These are phyloP conservation scores for Globisporangium mamillatum DNA, from an alignment of 352 stramenopile genomes.

Conservation along the genomic window DNA sequence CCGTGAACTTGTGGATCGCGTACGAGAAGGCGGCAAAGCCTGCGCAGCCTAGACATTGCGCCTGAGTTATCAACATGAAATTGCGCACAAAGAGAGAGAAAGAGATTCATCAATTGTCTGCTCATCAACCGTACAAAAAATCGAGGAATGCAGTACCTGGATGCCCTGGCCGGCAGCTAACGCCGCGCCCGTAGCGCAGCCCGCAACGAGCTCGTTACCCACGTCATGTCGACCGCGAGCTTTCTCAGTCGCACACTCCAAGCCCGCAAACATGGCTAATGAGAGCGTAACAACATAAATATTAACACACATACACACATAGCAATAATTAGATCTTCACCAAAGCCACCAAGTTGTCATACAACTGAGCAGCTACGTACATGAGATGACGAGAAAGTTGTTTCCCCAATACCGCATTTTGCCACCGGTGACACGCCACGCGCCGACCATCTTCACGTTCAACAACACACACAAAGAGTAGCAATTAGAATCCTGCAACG, in stretches of 20 bases:
- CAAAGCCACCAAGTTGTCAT: not conserved
- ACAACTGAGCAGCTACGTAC: conserved; percentile 22
- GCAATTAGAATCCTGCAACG: not conserved
- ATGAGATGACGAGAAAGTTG: conserved; percentile 86
- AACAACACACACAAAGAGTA: not conserved
- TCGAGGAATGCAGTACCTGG: conserved; percentile 25
- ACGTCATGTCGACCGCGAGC: conserved; percentile 93
- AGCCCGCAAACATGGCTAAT: conserved; percentile 94
- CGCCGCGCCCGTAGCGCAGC: conserved; percentile 94
- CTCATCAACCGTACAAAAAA: not conserved
- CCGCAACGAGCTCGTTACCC: conserved; percentile 91
- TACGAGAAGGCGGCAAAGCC: conserved; percentile 92
- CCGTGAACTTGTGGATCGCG: conserved; percentile 87
- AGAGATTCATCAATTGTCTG: no score
- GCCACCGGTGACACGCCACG: conserved; percentile 63
- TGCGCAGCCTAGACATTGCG: conserved; percentile 91
- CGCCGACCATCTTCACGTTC: conserved; percentile 43
- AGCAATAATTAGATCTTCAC: conserved; percentile 2
- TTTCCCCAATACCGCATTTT: conserved; percentile 86
- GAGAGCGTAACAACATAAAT: conserved; percentile 92
- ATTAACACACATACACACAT: not conserved
- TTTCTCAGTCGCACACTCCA: conserved; percentile 94
- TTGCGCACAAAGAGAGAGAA: no score
- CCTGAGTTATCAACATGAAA: conserved; percentile 15
- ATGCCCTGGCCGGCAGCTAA: conserved; percentile 92